A percentile compares a stretch with the other conserved stretches of the same genome.
phyloP scores from a whole-genome alignment of 1,284 basidiomycete genomes.

The Pisolithus thermaeus region DNA sequence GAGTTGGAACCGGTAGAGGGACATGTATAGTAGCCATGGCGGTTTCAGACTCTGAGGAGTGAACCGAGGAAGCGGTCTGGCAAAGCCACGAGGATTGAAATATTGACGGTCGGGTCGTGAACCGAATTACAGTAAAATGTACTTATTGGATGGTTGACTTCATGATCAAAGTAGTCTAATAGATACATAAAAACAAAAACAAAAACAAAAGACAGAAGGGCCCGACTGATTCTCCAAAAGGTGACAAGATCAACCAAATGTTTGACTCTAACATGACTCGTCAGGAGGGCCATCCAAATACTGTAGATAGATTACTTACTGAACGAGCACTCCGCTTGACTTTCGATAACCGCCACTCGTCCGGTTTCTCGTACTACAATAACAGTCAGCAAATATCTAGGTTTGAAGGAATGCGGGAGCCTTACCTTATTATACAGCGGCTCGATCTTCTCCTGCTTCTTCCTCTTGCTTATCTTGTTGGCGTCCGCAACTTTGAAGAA shows the following conservation, averaged over 20 bases:
- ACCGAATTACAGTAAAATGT: neutral
- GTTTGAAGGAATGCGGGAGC: neutral
- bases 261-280: conserved; percentile 57
- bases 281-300: conserved; percentile 32
- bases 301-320: conserved; percentile 37
- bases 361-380: conserved; percentile 70
- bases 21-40: conserved; percentile 8
- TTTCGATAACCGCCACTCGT: conserved; percentile 87
- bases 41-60: too few species aligned
- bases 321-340: conserved; percentile 84
- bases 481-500: conserved; percentile 98
- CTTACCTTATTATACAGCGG: conserved; percentile 76
- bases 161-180: conserved; percentile 6
- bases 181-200: conserved; percentile 15
- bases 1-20: conserved; percentile 25
- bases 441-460: conserved; percentile 96
- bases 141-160: too few species aligned
- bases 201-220: too few species aligned
- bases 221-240: neutral
- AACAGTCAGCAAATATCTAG: neutral
- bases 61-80: too few species aligned
- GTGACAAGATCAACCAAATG: conserved; percentile 52
- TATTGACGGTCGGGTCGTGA: neutral
- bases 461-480: conserved; percentile 95
- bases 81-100: too few species aligned